phyloP scores from a whole-genome alignment of 2,329 filamentous ascomycete species.

The Aspergillus sp. region DNA sequence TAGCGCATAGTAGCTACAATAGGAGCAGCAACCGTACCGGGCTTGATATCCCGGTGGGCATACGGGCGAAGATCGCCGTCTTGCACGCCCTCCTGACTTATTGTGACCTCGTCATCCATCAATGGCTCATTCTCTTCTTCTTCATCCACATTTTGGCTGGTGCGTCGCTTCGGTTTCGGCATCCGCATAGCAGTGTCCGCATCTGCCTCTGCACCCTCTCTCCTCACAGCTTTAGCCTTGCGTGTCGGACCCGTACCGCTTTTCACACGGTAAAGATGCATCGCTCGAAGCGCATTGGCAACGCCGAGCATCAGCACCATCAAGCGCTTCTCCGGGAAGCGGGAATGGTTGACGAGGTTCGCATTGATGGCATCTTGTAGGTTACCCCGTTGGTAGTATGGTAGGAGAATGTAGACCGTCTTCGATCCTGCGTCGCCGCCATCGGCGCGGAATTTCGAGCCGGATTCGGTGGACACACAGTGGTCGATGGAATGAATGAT shows the following conservation, averaged over 20 bases:
- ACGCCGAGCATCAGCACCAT: constrained; percentile 92
- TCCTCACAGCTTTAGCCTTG: constrained; percentile 57
- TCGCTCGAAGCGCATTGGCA: constrained; percentile 79
- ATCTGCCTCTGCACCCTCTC: constrained; percentile 59
- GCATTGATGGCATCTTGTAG: constrained; percentile 98
- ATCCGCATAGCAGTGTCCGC: constrained; percentile 41
- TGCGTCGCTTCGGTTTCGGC: constrained; percentile 42
- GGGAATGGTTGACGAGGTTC: constrained; percentile 91
- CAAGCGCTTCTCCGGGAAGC: constrained; percentile 82
- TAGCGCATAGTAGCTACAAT: neutral
- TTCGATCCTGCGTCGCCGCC: constrained; percentile 68
- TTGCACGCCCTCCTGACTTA: constrained; percentile 66
- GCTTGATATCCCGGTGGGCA: constrained; percentile 95
- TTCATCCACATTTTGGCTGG: constrained; percentile 51
- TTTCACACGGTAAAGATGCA: constrained; percentile 82
- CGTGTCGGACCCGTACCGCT: constrained; percentile 55
- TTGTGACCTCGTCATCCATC: constrained; percentile 74
- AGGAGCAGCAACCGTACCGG: constrained; percentile 61
- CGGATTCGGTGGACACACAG: constrained; percentile 71
- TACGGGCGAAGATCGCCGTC: constrained; percentile 75
- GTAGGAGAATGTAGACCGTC: constrained; percentile 93
- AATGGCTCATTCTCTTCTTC: constrained; percentile 79
- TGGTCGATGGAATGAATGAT: constrained; percentile 88
- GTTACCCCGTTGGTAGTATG: constrained; percentile 93
- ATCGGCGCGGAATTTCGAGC: constrained; percentile 56